A percentile compares a stretch with the other conserved stretches of the same genome.
Conservation (phyloP, 129 eudicot species). For the Pulicaria dysenterica region DNA sequence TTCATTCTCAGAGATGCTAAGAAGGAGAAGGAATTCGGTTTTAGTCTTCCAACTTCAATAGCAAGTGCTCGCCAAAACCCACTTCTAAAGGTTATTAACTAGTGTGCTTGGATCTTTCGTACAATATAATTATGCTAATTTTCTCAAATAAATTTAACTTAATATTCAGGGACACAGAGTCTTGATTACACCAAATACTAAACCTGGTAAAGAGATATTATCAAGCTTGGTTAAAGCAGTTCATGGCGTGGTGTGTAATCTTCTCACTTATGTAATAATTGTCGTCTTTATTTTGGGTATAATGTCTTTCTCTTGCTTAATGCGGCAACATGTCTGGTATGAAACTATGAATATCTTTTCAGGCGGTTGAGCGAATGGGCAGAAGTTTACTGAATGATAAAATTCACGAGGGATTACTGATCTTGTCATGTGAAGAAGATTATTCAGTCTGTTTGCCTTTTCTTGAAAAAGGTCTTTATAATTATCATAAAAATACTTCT, state of each 20-base stretch:
- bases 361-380: constrained; percentile 75
- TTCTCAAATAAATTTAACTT: constrained; percentile 3
- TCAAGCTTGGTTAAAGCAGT: constrained; percentile 90
- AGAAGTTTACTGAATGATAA: constrained; percentile 57
- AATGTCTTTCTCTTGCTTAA: background rate
- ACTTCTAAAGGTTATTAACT: constrained; percentile 58
- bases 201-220: constrained; percentile 85
- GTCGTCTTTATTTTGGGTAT: background rate
- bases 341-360: constrained; percentile 13
- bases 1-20: constrained; percentile 78
- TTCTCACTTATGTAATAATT: background rate
- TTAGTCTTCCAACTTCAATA: constrained; percentile 72
- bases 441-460: constrained; percentile 67
- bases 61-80: constrained; percentile 66
- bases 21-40: constrained; percentile 83
- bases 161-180: constrained; percentile 70
- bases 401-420: constrained; percentile 53
- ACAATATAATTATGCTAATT: background rate
- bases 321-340: constrained; percentile 7
- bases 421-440: constrained; percentile 91
- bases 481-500: background rate
- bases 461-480: constrained; percentile 67
- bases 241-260: constrained; percentile 69
- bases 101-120: background rate
- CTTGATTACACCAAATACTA: constrained; percentile 78